Percentiles rank a stretch among this genome's conserved stretches.
Evolutionary conservation across 805 yeast genomes (phyloP).

Genomic region (Metschnikowia bowlesiae): DNA sequence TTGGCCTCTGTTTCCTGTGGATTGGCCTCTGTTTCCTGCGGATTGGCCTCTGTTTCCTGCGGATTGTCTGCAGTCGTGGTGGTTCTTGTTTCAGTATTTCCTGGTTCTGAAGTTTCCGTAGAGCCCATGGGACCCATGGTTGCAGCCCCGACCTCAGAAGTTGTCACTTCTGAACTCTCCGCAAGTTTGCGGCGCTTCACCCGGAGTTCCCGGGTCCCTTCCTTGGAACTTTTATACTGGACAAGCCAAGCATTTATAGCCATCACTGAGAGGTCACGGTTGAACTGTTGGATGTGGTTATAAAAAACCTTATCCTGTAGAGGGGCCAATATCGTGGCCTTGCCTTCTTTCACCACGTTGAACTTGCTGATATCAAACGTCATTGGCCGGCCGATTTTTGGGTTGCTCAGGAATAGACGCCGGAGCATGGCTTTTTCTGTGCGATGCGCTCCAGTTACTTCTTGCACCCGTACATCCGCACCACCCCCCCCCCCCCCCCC

Average conservation of each 20-base stretch:
- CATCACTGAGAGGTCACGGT: conserved; percentile 82
- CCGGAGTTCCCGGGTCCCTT: conserved; percentile 22
- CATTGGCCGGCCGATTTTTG: conserved; percentile 6
- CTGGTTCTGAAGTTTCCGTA: no score
- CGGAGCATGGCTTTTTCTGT: conserved; percentile 3
- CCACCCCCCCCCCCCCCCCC: no score
- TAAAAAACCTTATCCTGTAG: conserved; percentile 83
- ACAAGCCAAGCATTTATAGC: conserved; percentile 86
- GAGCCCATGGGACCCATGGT: no score
- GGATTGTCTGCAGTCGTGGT: no score
- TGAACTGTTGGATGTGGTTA: conserved; percentile 95
- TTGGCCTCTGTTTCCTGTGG: no score
- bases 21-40: neutral
- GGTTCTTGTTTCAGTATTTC: no score
- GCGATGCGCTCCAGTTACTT: neutral
- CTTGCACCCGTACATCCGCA: neutral
- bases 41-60: no score
- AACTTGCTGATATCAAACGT: conserved; percentile 25
- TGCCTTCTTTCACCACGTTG: conserved; percentile 61
- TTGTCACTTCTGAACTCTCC: neutral
- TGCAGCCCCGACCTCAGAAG: neutral
- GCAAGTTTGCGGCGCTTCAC: conserved; percentile 13
- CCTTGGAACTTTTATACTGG: conserved; percentile 41
- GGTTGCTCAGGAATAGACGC: conserved; percentile 2
- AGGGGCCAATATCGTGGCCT: conserved; percentile 77